Evolutionary conservation across 2,329 filamentous ascomycete genomes (phyloP), one percentile per base, ranked within the genome.

Genomic region (Rosellinia necatrix): DNA sequence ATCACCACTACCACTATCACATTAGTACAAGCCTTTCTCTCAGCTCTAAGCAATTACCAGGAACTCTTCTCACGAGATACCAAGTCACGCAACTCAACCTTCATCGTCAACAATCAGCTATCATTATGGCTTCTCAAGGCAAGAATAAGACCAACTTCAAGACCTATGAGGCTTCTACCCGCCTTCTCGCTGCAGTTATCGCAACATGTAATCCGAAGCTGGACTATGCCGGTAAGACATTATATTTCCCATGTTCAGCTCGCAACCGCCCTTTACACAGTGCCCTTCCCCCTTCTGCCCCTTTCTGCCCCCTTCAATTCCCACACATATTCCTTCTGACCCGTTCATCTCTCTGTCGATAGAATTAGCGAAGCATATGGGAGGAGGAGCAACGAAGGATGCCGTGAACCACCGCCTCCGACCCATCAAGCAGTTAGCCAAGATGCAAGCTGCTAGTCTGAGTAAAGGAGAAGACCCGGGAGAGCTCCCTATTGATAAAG

Each of bases 161-260:
- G 59, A 77, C 76, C 2, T 85, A 84, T 67, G 84, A 87, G 68
- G 76, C 81, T 0, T 82, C 84, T 61, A 78, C 79, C 17, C 83
- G 85, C 41, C 79, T 88, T 30, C 74, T 87, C 2, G 80, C 83
- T 1, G 84, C 85, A 4, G 79, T 87, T 21, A 72, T 88, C 0
- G 85, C 84, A 0, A 81, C 83, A 2, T 77, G 79, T 0, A 73
- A 74, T 0, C 65, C 81, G 0, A 83, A 80, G 59, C 79, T 86
- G 49, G 83, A 87, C 68, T 86, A 82, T 69, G 82, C 80, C 65
- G 83, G 85, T 88, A 78, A 74, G 81, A 64, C 4, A 19, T 34
- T 25, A 9, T 6, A 22, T 32, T 41, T 54, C 35, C 25, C 40
- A 22, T 7, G 9, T 49, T 12, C 13, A 6, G 30, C 25, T 49